These are phyloP conservation scores for Claviceps cyperi DNA, from an alignment of 2,329 filamentous ascomycete genomes.

Conservation along the genomic window DNA sequence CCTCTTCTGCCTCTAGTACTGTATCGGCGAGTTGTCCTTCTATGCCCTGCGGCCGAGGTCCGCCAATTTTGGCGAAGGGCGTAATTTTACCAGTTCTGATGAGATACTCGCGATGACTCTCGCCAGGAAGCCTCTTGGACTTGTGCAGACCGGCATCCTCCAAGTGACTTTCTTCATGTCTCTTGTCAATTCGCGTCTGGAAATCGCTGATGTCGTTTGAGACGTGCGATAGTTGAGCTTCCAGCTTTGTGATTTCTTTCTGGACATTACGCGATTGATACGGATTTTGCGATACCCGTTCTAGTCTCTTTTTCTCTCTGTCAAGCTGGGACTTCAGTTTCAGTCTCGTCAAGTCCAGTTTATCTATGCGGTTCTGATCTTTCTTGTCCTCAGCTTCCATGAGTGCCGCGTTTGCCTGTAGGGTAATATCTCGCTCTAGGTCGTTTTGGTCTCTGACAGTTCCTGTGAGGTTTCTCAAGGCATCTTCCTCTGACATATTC, in stretches of 20 bases:
- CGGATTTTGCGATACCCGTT: constrained; percentile 28
- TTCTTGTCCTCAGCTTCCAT: constrained; percentile 49
- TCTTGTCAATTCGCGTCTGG: constrained; percentile 61
- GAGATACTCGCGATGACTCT: constrained; percentile 76
- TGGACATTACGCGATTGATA: constrained; percentile 43
- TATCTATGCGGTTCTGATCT: constrained; percentile 48
- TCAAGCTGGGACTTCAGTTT: constrained; percentile 53
- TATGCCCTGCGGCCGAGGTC: constrained; percentile 44
- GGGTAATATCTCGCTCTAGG: constrained; percentile 70
- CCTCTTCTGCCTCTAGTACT: constrained; percentile 70
- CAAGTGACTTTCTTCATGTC: constrained; percentile 41
- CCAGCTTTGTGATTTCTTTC: constrained; percentile 51
- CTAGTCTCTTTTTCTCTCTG: constrained; percentile 33
- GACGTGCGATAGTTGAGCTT: constrained; percentile 48
- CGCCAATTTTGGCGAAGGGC: constrained; percentile 70
- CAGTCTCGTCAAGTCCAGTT: constrained; percentile 35
- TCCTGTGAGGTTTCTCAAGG: constrained; percentile 48
- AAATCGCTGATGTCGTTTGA: constrained; percentile 69
- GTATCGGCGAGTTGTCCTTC: constrained; percentile 61
- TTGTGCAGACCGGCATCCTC: constrained; percentile 29
- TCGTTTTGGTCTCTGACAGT: constrained; percentile 77
- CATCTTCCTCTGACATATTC: constrained; percentile 41
- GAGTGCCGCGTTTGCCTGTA: constrained; percentile 44
- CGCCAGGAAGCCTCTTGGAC: constrained; percentile 54
- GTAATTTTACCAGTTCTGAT: constrained; percentile 97